These are phyloP conservation scores for Austroboletus festivus DNA, from an alignment of 768 basidiomycete genomes.

Conservation along the genomic window DNA sequence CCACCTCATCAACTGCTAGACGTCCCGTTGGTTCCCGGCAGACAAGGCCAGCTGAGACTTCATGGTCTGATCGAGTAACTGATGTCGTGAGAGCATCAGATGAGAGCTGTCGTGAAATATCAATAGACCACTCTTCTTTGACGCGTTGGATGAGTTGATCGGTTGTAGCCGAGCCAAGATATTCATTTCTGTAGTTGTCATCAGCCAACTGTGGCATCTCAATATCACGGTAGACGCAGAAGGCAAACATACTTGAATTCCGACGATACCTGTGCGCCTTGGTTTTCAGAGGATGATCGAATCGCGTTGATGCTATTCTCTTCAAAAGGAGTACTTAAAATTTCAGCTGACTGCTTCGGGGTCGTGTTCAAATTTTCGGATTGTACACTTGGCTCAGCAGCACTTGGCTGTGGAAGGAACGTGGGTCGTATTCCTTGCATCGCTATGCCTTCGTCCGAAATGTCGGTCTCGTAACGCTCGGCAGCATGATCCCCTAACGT, in stretches of 20 bases:
- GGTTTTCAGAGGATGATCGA: neutral
- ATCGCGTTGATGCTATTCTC: too few relatives aligned
- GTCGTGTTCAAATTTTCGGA: neutral
- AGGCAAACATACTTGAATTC: neutral
- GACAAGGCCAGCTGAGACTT: neutral
- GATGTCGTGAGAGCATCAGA: neutral
- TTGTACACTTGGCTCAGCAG: neutral
- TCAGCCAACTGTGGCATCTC: neutral
- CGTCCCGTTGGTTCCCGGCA: neutral
- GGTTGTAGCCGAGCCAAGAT: neutral
- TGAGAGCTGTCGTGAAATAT: neutral
- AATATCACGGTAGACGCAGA: neutral
- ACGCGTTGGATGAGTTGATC: neutral
- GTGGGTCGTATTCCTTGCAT: neutral
- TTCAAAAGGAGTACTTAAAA: neutral
- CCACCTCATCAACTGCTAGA: neutral
- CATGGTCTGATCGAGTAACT: neutral
- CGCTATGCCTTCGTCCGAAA: neutral
- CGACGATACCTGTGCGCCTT: too few relatives aligned
- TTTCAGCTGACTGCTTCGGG: neutral
- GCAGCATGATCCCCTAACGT: neutral
- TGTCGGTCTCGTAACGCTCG: neutral
- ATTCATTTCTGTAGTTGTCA: neutral
- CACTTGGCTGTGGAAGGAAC: neutral
- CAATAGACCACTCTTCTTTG: neutral